Evolutionary conservation across 164 flowering plant genomes (phyloP), one percentile per base, ranked within the genome.

Genomic region (Houttuynia cordata): DNA sequence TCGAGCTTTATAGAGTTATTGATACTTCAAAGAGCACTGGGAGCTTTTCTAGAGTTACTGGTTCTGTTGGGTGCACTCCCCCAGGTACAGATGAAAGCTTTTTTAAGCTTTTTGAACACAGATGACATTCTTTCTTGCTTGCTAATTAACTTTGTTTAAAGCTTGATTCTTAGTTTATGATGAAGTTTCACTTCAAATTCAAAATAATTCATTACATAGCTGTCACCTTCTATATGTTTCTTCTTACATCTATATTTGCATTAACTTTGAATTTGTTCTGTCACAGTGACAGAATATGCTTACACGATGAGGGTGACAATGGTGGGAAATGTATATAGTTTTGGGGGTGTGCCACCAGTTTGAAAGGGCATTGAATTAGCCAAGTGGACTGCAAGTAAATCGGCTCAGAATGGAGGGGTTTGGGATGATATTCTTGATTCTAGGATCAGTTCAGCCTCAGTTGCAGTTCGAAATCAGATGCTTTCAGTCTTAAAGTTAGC

Each of bases 301-400:
- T 85, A 85, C 78, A 85, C 89, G 20, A 83, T 87, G 91, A 77
- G 87, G 69, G 79, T 87, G 52, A 85, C 96, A 17, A 71, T 64
- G 65, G 82, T 87, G 7, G 96, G 87, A 57, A 87, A 88, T 45
- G 83, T 88, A 10, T 88, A 88, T 66, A 88, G 91, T 65, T 88
- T 83, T 54, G 96, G 91, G 39, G 86, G 85, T 13, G 54, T 87
- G 63, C 81, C 81, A 24, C 81, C 95, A 10, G 81, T 83, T 10
- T 70, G 74, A 18, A 71, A 78, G 45, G 95, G 95, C 47, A 71
- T 65, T 15, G 91, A 84, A 66, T 71, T 84, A 59, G 82, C 86
- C 22, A 84, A 83, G 68, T 76, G 76, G 85, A 86, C 75, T 5
- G n/a, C 64, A 55, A 74, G 72, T 54, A 71, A 76, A 60, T 71